Percentiles rank a stretch among this genome's conserved stretches.
phyloP scores from a whole-genome alignment of 2,329 filamentous ascomycete species.

The Hymenoscyphus scutula region DNA sequence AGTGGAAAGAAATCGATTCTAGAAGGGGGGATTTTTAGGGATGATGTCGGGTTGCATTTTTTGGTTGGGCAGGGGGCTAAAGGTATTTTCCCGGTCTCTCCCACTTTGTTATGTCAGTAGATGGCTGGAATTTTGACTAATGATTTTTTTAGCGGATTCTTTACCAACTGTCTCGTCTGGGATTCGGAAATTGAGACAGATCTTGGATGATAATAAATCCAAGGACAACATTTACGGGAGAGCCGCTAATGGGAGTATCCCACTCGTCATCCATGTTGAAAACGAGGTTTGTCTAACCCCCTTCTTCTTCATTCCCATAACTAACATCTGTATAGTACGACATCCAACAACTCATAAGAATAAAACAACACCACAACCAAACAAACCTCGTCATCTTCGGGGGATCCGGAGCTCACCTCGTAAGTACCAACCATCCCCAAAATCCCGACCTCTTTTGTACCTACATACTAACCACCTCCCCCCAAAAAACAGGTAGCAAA shows the following conservation, averaged over 20 bases:
- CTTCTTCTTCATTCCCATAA: background rate
- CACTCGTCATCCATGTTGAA: constrained; percentile 42
- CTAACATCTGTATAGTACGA: constrained; percentile 37
- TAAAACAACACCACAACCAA: constrained; percentile 39
- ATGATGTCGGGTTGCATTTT: constrained; percentile 45
- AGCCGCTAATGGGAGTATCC: constrained; percentile 40
- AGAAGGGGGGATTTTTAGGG: constrained; percentile 42
- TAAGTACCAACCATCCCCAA: constrained; percentile 23
- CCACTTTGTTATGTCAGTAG: background rate
- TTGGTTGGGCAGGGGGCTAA: constrained; percentile 39
- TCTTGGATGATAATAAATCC: constrained; percentile 37
- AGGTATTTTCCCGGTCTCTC: constrained; percentile 28
- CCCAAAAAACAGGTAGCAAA: constrained; percentile 37
- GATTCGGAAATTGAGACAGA: constrained; percentile 38
- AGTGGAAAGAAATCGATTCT: constrained; percentile 39
- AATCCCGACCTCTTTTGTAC: background rate
- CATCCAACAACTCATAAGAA: constrained; percentile 41
- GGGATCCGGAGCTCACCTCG: constrained; percentile 40
- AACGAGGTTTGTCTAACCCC: constrained; percentile 36
- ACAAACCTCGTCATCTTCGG: constrained; percentile 42
- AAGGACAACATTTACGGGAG: constrained; percentile 41
- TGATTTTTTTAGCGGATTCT: constrained; percentile 21
- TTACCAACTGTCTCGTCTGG: constrained; percentile 35
- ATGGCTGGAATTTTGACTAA: constrained; percentile 11
- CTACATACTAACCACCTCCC: background rate